Base-by-base conservation (phyloP, 345 rosid species). In the Ceriops zippeliana region DNA sequence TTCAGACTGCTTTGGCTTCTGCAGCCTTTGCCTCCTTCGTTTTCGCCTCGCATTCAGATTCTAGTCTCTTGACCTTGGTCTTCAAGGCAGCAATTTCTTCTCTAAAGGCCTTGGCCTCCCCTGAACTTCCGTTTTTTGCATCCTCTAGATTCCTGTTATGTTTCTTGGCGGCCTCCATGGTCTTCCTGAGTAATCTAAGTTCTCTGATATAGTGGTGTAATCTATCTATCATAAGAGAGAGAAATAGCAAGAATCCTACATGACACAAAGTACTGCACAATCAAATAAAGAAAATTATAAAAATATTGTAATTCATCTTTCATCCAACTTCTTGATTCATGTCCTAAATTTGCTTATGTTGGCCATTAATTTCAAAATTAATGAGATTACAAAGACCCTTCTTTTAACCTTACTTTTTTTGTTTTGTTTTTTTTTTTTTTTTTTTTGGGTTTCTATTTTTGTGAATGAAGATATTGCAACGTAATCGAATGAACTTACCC, bases 171-270 rank as follows among this genome's bases (percentile, higher is more conserved):
- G 79, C 80, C 73, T 92, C 96, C 88, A 84, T 89, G 57, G 90
- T 75, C 85, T 89, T 90, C 70, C 96, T 83, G 19, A 92, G 83
- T 16, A 83, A 59, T 3, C 89, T 82, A 20, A 92, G 87, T 56
- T 92, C 96, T 77, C 96, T 87, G 19, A 90, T 90, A 83, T 88
- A 90, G 67, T 92, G 88, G 78, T 92, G 98, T 57, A 90, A 72
- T 68, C 98, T 76, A 69, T 92, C 98, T 26, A 90, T 86, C 98
- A 92, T 92, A 58, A 92, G 75, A 3, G 91, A 59, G 4, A 90
- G 91, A 80, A 88, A 89, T 4, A 92, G 71, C 81, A 90, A 56
- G 61, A 92, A 92, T 22, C 98, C 98, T 92, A 86, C 75, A 70
- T 5, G 52, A 30, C 30, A 32, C 59, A 26, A 58, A 22, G 17